A percentile compares a stretch with the other conserved stretches of the same genome.
These are phyloP conservation scores for Tolypocladium amazonense DNA, from an alignment of 2,329 filamentous ascomycete species.

Conservation along the genomic window DNA sequence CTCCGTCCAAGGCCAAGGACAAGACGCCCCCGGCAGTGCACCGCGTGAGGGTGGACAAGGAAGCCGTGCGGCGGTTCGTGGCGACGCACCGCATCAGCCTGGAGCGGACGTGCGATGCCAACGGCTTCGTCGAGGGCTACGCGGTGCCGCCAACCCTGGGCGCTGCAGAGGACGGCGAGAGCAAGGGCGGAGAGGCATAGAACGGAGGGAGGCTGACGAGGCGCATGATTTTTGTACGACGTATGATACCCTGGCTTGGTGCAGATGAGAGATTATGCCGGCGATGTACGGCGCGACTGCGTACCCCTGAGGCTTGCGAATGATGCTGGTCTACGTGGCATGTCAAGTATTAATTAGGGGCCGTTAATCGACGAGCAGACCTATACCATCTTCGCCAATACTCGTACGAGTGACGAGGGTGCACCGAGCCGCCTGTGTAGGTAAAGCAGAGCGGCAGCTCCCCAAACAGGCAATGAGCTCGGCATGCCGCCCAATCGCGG, in stretches of 20 bases:
- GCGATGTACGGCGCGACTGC: not conserved
- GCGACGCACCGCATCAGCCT: slow-evolving; percentile 50
- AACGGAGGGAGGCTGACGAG: not conserved
- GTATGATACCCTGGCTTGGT: not conserved
- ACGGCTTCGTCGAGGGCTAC: slow-evolving; percentile 64
- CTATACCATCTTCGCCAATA: not conserved
- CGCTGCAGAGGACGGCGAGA: slow-evolving; percentile 20
- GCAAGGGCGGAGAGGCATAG: slow-evolving; percentile 8
- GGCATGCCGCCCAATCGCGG: not conserved
- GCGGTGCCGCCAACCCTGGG: slow-evolving; percentile 33
- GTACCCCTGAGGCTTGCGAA: not conserved
- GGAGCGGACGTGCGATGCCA: slow-evolving; percentile 57
- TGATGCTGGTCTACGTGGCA: not conserved
- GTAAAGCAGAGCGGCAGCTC: not conserved
- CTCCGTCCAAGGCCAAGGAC: slow-evolving; percentile 13
- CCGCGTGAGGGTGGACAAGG: slow-evolving; percentile 42
- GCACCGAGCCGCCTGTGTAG: no score
- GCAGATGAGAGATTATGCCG: not conserved
- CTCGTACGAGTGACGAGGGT: no score
- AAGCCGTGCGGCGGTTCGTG: slow-evolving; percentile 56
- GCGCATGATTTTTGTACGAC: not conserved
- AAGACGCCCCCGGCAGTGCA: slow-evolving; percentile 18
- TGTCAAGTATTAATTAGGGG: not conserved
- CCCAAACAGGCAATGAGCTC: not conserved
- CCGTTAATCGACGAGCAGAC: not conserved